Percentiles rank a stretch among this genome's conserved stretches.
Evolutionary conservation across 306 rosid genomes (phyloP).

Genomic region (Lathyrus tuberosus): DNA sequence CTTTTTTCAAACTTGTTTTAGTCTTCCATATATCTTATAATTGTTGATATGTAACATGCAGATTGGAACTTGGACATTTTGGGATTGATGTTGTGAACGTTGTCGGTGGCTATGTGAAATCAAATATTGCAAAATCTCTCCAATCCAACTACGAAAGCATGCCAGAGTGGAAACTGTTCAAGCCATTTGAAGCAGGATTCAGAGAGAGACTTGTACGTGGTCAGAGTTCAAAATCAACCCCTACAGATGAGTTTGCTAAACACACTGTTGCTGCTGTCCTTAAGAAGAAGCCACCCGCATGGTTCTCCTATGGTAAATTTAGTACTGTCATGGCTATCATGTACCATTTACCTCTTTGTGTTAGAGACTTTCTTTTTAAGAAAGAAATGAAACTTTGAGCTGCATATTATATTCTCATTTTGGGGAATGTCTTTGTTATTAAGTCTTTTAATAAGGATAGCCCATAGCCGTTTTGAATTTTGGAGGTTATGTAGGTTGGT

Average conservation of each 20-base stretch:
- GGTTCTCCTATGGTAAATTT: constrained; percentile 74
- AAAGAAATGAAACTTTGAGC: background rate
- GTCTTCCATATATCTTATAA: constrained; percentile 1
- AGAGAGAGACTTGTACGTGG: constrained; percentile 56
- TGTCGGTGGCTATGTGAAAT: constrained; percentile 74
- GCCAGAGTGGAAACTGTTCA: too few species aligned
- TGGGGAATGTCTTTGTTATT: too few species aligned
- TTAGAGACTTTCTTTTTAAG: constrained; percentile 45
- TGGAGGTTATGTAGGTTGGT: too few species aligned
- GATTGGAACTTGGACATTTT: constrained; percentile 70
- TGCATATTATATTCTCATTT: too few species aligned
- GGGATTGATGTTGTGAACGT: constrained; percentile 84
- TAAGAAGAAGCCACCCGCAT: constrained; percentile 72
- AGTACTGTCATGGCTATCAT: constrained; percentile 63
- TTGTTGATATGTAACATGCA: constrained; percentile 28
- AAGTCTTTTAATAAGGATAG: too few species aligned
- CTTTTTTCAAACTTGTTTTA: background rate
- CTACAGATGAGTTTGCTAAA: constrained; percentile 75
- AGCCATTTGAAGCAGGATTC: constrained; percentile 67
- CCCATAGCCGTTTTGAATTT: too few species aligned
- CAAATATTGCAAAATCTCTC: too few species aligned
- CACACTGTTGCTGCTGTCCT: constrained; percentile 64
- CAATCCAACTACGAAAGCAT: too few species aligned
- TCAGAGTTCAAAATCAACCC: constrained; percentile 60
- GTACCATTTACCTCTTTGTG: constrained; percentile 70